These are phyloP conservation scores for Candida tibetensis DNA, from an alignment of 805 yeast species.

Conservation along the genomic window DNA sequence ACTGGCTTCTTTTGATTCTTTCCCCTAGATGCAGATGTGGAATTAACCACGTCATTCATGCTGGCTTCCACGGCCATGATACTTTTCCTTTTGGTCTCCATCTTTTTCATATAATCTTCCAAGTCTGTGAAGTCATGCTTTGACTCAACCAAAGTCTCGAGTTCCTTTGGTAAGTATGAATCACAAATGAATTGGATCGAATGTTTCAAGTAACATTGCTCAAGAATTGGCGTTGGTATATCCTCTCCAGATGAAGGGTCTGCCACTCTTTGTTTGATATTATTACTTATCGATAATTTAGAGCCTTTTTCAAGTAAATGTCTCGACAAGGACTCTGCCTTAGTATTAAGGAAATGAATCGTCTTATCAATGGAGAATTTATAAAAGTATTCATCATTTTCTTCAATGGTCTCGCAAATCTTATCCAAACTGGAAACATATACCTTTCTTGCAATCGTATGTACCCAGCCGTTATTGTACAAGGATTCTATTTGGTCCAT, in stretches of 20 bases:
- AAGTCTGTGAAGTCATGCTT: conserved; percentile 22
- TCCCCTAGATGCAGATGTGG: conserved; percentile 20
- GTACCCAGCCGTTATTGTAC: conserved; percentile 27
- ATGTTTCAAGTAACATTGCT: conserved; percentile 34
- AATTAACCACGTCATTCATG: conserved; percentile 20
- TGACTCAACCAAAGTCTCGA: conserved; percentile 20
- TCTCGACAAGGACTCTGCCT: conserved; percentile 31
- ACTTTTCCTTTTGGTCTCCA: conserved; percentile 20
- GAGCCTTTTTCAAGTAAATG: conserved; percentile 21
- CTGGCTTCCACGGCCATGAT: conserved; percentile 24
- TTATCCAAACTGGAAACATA: conserved; percentile 4
- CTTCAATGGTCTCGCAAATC: conserved; percentile 31
- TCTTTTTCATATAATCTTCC: conserved; percentile 14
- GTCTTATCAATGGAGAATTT: conserved; percentile 43
- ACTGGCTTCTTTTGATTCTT: conserved; percentile 19
- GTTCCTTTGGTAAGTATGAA: conserved; percentile 35
- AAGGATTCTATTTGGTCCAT: conserved; percentile 31
- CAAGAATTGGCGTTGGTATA: conserved; percentile 35
- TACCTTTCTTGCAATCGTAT: conserved; percentile 20
- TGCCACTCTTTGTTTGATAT: conserved; percentile 1
- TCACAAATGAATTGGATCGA: conserved; percentile 48
- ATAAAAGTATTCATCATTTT: conserved; percentile 34
- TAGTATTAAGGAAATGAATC: conserved; percentile 34
- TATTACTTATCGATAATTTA: not conserved
- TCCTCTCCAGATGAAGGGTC: conserved; percentile 12